phyloP scores from a whole-genome alignment of 371 early-diverging fungal species.

The Capillidium rhysosporum region DNA sequence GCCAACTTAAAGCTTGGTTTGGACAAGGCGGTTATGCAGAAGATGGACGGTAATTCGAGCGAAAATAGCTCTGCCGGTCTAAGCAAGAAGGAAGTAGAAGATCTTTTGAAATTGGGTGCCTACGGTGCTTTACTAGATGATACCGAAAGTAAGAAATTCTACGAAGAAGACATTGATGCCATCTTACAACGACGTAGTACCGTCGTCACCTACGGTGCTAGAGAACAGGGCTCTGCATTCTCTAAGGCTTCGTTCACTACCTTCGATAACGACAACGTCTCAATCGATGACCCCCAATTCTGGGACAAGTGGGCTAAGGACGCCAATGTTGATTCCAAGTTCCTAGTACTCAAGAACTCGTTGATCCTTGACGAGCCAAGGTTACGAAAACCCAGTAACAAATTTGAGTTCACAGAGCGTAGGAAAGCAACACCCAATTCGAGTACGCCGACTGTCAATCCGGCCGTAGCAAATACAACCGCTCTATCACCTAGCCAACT shows the following conservation, averaged over 20 bases:
- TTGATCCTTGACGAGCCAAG: constrained; percentile 28
- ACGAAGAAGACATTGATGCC: constrained; percentile 15
- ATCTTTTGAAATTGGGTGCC: constrained; percentile 10
- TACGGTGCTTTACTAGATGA: constrained; percentile 79
- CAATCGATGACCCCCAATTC: constrained; percentile 87
- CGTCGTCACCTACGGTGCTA: constrained; percentile 61
- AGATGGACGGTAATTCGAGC: constrained; percentile 27
- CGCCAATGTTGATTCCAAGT: constrained; percentile 33
- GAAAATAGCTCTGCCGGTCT: neutral
- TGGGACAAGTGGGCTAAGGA: constrained; percentile 91
- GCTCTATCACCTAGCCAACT: too few relatives aligned
- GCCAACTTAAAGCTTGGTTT: constrained; percentile 86
- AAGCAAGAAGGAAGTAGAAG: constrained; percentile 54
- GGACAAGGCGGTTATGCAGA: constrained; percentile 73
- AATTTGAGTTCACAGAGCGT: constrained; percentile 16
- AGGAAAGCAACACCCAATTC: constrained; percentile 13
- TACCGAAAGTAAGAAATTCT: constrained; percentile 23
- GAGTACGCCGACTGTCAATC: too few relatives aligned
- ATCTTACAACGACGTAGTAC: constrained; percentile 81
- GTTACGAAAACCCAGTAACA: constrained; percentile 14
- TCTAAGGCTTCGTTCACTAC: constrained; percentile 87
- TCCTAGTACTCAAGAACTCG: constrained; percentile 16
- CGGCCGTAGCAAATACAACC: too few relatives aligned
- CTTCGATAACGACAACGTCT: constrained; percentile 88
- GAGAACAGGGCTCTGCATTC: constrained; percentile 62